Percentiles rank a stretch among this genome's conserved stretches.
Conservation (phyloP, 2,329 filamentous ascomycete species). For the Ambrosiella xylebori region DNA sequence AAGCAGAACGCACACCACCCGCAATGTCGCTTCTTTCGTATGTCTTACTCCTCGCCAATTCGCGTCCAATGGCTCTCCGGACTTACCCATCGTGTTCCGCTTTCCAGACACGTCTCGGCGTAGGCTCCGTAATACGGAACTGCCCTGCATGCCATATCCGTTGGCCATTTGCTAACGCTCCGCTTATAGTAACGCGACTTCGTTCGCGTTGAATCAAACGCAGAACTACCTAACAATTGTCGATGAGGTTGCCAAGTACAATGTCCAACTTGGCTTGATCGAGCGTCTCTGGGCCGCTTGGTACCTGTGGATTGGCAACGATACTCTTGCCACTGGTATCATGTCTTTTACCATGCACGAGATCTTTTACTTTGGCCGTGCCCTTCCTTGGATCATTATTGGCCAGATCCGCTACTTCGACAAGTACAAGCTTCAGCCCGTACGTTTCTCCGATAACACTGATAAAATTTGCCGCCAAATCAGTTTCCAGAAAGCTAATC, state of each 20-base stretch:
- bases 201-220: constrained; percentile 29
- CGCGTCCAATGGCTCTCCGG: not conserved
- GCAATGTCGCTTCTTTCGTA: constrained; percentile 13
- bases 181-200: constrained; percentile 31
- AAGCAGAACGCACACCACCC: not conserved
- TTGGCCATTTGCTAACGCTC: constrained; percentile 1
- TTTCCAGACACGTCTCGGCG: not conserved
- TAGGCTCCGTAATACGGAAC: not conserved
- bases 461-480: not conserved
- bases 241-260: constrained; percentile 50
- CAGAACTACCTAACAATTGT: constrained; percentile 37
- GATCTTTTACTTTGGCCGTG: constrained; percentile 81
- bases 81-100: not conserved
- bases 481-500: not conserved
- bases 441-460: constrained; percentile 25
- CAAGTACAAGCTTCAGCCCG: constrained; percentile 85
- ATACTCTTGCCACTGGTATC: constrained; percentile 88
- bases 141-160: not conserved
- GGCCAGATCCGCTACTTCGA: constrained; percentile 75
- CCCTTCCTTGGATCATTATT: constrained; percentile 81
- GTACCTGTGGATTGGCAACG: constrained; percentile 98
- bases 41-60: not conserved
- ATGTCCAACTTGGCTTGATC: constrained; percentile 69
- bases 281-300: constrained; percentile 89
- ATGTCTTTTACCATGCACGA: constrained; percentile 97